Conservation (phyloP, 179 eudicot genomes). For the Corrigiola litoralis region DNA sequence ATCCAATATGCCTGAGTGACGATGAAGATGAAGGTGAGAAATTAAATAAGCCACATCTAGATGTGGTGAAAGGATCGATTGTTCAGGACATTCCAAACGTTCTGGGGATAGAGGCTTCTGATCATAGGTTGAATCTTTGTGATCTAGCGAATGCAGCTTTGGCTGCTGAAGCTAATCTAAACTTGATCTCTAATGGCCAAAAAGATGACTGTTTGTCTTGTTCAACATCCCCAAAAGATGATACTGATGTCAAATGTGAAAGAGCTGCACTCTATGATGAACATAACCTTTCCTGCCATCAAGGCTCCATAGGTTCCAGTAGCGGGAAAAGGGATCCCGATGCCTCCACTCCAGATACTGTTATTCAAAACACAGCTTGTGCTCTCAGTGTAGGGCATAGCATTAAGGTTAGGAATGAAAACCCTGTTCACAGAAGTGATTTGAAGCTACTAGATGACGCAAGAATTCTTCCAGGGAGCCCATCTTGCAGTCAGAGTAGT, state of each 20-base stretch:
- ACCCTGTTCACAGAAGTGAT: constrained; percentile 33
- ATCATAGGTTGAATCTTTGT: constrained; percentile 33
- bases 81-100: constrained; percentile 22
- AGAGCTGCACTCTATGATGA: constrained; percentile 26
- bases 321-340: constrained; percentile 26
- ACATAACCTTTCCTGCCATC: constrained; percentile 28
- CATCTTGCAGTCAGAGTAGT: constrained; percentile 59
- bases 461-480: constrained; percentile 38
- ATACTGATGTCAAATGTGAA: constrained; percentile 31
- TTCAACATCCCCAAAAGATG: constrained; percentile 39
- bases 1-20: constrained; percentile 72
- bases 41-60: constrained; percentile 26
- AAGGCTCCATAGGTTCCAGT: constrained; percentile 30
- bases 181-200: constrained; percentile 29
- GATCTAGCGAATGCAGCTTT: constrained; percentile 39
- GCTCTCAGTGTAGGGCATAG: constrained; percentile 34
- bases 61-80: constrained; percentile 19
- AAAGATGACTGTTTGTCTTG: constrained; percentile 30
- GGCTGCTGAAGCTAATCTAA: constrained; percentile 32
- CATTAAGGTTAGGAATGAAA: constrained; percentile 33
- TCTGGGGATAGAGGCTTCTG: constrained; percentile 22
- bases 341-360: constrained; percentile 26
- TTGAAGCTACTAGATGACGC: constrained; percentile 34
- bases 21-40: constrained; percentile 65
- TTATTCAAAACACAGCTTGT: constrained; percentile 27